These are phyloP conservation scores for Magnaporthiopsis incrustans DNA, from an alignment of 2,329 filamentous ascomycete genomes.

Conservation along the genomic window DNA sequence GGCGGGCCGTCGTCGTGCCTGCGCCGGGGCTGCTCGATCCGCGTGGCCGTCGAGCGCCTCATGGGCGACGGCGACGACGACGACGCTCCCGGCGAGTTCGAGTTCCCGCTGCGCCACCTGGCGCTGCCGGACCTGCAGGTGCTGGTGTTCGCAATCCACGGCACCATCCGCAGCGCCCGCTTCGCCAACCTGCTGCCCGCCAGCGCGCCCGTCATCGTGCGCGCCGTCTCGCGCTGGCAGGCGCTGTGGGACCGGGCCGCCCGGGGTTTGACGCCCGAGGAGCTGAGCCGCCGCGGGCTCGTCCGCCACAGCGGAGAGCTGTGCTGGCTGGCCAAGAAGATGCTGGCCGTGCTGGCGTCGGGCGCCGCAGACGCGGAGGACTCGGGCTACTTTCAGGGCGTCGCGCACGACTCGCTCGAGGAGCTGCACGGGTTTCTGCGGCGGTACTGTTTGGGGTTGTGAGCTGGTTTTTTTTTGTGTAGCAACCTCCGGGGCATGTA, in stretches of 20 bases:
- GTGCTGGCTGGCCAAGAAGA: slow-evolving; percentile 7
- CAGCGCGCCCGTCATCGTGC: slow-evolving; percentile 2
- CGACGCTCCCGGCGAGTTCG: too few relatives aligned
- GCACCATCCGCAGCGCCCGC: slow-evolving; percentile 4
- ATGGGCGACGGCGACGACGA: background rate
- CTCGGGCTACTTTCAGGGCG: slow-evolving; percentile 2
- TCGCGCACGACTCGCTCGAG: slow-evolving; percentile 7
- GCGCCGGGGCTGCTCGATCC: background rate
- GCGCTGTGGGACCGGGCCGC: slow-evolving; percentile 4
- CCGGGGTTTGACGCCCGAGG: slow-evolving; percentile 1
- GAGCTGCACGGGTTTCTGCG: slow-evolving; percentile 5
- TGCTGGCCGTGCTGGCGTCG: slow-evolving; percentile 3
- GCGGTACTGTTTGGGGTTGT: background rate
- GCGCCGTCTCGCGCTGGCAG: slow-evolving; percentile 7
- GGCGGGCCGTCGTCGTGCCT: background rate
- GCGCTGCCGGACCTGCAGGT: slow-evolving; percentile 4
- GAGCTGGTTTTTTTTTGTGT: too few relatives aligned
- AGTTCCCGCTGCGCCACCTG: slow-evolving; percentile 2
- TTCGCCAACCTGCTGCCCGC: slow-evolving; percentile 5
- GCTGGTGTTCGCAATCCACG: slow-evolving; percentile 6
- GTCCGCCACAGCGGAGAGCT: slow-evolving; percentile 6
- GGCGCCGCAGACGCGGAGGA: slow-evolving; percentile 4
- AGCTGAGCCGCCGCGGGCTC: slow-evolving; percentile 5
- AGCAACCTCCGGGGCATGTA: too few relatives aligned
- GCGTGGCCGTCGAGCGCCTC: slow-evolving; percentile 1